Base-by-base conservation (phyloP, 495 filamentous ascomycete species). In the Penicillium diatomitis region DNA sequence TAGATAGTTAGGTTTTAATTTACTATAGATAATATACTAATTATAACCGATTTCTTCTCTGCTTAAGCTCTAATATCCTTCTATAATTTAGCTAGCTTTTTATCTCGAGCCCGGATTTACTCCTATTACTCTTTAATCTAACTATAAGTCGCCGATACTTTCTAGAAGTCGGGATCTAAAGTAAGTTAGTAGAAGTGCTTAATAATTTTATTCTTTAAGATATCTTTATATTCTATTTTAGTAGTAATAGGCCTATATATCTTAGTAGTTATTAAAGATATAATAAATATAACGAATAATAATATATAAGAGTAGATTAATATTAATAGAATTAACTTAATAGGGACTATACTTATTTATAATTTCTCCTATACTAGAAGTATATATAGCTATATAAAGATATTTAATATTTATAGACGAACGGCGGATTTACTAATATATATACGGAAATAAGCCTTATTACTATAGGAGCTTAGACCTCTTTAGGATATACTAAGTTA, bases 101-200 rank as follows among this genome's bases (percentile, higher is more conserved):
- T 6, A 38, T 38, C 36, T 38, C 36, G 36, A 38, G 36, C 20
- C n/a, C 36, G 10, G 20, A 38, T 38, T 38, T 38, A 6, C 36
- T 38, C 43, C 12, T 45, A 6, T 34, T 45, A n/a, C 43, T 45
- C 43, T 34, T 45, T 45, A 6, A 45, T 32, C 43, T 45, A 12
- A 12, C 30, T 34, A 34, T 45, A 45, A 27, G 43, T 45, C 36
- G 32, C 30, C n/a, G 32, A 45, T 34, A 12, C 43, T 8, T 35
- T 45, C 31, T 45, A 11, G 32, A 45, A 45, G 31, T 45, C 43
- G 31, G 29, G 43, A 45, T 45, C 43, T 3, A 11, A 34, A 45
- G 43, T 45, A 8, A 45, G 43, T 33, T 45, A 1, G 30, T 5
- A 12, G 10, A 7, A 45, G 30, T 35, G 7, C 11, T 34, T 8